Evolutionary conservation across 108 stramenopile species (phyloP).

Genomic region (Cyclotella atomus): DNA sequence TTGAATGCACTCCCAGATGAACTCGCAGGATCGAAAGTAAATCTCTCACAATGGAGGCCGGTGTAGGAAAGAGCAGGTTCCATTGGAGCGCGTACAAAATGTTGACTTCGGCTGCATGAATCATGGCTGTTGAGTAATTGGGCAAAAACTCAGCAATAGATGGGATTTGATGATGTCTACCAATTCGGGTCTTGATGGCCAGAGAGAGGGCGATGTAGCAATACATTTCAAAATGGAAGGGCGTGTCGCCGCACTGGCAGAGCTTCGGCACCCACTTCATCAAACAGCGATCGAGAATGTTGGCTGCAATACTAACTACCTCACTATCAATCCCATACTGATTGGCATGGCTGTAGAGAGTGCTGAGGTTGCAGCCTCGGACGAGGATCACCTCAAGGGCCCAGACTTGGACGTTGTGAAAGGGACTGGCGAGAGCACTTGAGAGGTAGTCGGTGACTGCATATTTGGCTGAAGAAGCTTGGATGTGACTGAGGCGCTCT

Average conservation of each 20-base stretch:
- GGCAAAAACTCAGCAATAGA: background rate
- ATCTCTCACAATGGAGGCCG: background rate
- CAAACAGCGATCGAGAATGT: conserved; percentile 6
- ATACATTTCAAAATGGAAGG: background rate
- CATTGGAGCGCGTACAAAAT: background rate
- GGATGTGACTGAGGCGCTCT: background rate
- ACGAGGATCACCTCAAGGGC: background rate
- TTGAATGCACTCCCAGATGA: background rate
- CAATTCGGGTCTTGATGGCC: background rate
- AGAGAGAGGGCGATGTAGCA: background rate
- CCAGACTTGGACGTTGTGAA: background rate
- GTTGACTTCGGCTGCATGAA: background rate
- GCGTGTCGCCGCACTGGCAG: background rate
- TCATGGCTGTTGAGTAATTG: background rate
- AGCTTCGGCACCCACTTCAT: background rate
- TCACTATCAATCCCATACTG: background rate
- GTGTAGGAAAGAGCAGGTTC: background rate
- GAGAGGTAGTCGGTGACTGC: background rate
- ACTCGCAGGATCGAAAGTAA: background rate
- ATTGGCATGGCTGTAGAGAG: background rate
- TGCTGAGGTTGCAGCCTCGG: background rate
- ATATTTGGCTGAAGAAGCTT: background rate
- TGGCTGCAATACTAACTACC: background rate
- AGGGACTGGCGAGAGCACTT: background rate
- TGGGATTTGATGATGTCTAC: background rate